Conservation (phyloP, 73 alveolate species). For the Paramecium sonneborni region DNA sequence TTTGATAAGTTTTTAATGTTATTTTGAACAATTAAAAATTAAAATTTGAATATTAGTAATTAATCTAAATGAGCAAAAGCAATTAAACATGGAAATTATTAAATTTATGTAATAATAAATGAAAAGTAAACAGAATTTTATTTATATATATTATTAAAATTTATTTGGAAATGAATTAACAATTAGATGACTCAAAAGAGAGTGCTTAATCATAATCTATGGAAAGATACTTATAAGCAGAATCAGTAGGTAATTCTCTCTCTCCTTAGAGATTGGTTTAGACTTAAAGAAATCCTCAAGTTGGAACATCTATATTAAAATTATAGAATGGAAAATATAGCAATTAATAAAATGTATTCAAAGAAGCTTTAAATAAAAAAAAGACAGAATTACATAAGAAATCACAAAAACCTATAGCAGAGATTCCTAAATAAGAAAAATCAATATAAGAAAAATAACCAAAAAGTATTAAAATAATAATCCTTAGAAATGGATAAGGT, state of each 20-base stretch:
- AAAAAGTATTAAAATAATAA: background rate
- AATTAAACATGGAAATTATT: too few relatives aligned
- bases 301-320: constrained; percentile 33
- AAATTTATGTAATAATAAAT: background rate
- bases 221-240: constrained; percentile 13
- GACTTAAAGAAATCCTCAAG: background rate
- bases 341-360: background rate
- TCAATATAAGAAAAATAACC: background rate
- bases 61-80: too few relatives aligned
- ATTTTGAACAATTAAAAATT: too few relatives aligned
- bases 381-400: constrained; percentile 2
- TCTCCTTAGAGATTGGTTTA: background rate
- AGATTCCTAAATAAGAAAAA: background rate
- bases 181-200: constrained; percentile 33
- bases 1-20: too few relatives aligned
- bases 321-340: constrained; percentile 10
- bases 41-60: too few relatives aligned
- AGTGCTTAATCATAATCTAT: background rate
- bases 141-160: constrained; percentile 16
- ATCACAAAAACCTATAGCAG: background rate
- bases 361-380: constrained; percentile 7
- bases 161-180: constrained; percentile 10
- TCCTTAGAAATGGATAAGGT: background rate
- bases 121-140: background rate
- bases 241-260: background rate